Evolutionary conservation across 2,329 filamentous ascomycete species (phyloP).

Genomic region (Fusarium musae): DNA sequence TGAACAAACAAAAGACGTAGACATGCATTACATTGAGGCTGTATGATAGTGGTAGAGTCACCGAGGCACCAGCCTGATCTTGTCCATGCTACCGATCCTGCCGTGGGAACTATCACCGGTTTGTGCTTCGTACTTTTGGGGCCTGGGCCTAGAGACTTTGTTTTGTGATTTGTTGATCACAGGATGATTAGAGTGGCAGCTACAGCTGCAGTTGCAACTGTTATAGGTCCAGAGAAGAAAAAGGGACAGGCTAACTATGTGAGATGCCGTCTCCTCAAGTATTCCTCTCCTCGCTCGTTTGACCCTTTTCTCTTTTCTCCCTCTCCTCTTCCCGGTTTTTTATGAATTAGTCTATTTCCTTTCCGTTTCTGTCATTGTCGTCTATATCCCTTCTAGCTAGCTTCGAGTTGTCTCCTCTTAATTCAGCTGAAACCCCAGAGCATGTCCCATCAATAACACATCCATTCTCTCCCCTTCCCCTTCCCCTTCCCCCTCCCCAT

Average conservation of each 20-base stretch:
- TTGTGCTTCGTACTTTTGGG: slow-evolving; percentile 28
- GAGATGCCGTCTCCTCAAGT: slow-evolving; percentile 16
- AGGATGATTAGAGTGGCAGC: neutral
- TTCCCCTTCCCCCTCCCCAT: neutral
- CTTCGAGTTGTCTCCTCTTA: slow-evolving; percentile 39
- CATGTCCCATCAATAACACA: neutral
- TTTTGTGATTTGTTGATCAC: slow-evolving; percentile 4
- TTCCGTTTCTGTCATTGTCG: neutral
- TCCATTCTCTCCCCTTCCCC: neutral
- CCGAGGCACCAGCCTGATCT: slow-evolving; percentile 40
- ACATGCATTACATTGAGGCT: slow-evolving; percentile 1
- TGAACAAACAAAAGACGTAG: slow-evolving; percentile 9
- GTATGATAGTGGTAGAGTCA: slow-evolving; percentile 2
- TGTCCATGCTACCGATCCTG: slow-evolving; percentile 41
- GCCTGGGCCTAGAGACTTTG: neutral
- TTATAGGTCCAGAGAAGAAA: neutral
- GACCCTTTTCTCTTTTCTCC: neutral
- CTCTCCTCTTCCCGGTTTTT: slow-evolving; percentile 7
- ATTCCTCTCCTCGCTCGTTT: slow-evolving; percentile 18
- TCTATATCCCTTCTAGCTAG: slow-evolving; percentile 2
- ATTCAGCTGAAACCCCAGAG: slow-evolving; percentile 34
- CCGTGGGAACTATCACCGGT: slow-evolving; percentile 34
- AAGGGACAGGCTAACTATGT: neutral
- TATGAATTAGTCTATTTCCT: neutral
- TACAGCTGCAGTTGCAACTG: neutral